Percentiles rank a stretch among this genome's conserved stretches.
Conservation (phyloP, 768 basidiomycete genomes). For the Boletus rufocinnamomeus region DNA sequence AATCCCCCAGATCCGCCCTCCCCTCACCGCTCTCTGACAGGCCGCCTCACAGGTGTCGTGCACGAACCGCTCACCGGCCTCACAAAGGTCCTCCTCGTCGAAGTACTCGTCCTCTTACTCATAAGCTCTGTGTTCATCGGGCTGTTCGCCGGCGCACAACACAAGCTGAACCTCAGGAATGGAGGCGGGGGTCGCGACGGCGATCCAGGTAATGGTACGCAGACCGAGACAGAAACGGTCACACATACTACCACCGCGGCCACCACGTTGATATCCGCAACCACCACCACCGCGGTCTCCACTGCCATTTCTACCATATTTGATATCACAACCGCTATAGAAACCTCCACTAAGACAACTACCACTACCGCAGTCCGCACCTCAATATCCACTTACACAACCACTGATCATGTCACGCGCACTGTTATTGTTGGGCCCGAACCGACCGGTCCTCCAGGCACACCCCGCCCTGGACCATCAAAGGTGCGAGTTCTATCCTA, state of each 20-base stretch:
- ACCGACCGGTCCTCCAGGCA: constrained; percentile 44
- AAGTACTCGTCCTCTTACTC: constrained; percentile 76
- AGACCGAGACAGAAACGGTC: constrained; percentile 36
- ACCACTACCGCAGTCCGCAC: constrained; percentile 41
- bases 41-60: constrained; percentile 51
- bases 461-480: constrained; percentile 59
- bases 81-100: constrained; percentile 76
- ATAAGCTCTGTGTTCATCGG: constrained; percentile 89
- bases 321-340: constrained; percentile 39
- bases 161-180: constrained; percentile 61
- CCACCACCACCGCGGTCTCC: constrained; percentile 38
- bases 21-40: constrained; percentile 33
- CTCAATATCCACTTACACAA: constrained; percentile 40
- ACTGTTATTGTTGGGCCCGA: constrained; percentile 46
- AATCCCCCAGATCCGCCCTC: constrained; percentile 38
- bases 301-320: constrained; percentile 35
- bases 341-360: constrained; percentile 43
- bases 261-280: constrained; percentile 33
- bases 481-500: constrained; percentile 41
- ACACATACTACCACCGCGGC: constrained; percentile 35
- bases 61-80: constrained; percentile 82
- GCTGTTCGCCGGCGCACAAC: constrained; percentile 87
- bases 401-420: constrained; percentile 38
- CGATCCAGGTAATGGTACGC: constrained; percentile 36
- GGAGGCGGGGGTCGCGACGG: constrained; percentile 34